Percentiles rank a stretch among this genome's conserved stretches.
Conservation (phyloP, 2,329 filamentous ascomycete species). For the Scedosporium minutisporum region DNA sequence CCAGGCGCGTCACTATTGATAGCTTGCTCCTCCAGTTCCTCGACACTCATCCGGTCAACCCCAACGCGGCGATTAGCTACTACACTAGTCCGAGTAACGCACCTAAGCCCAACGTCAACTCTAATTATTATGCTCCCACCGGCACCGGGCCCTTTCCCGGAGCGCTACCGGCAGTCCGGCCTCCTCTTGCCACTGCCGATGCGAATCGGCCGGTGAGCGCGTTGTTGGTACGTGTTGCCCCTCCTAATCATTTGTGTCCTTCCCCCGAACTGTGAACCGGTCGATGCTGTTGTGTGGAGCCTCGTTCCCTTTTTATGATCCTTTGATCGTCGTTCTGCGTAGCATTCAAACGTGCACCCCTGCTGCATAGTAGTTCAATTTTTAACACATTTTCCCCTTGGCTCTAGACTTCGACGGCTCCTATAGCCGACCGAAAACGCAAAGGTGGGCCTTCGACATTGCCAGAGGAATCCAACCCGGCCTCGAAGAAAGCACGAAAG, state of each 20-base stretch:
- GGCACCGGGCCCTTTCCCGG: neutral
- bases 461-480: conserved; percentile 14
- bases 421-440: conserved; percentile 13
- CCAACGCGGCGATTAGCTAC: neutral
- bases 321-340: neutral
- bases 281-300: neutral
- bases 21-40: conserved; percentile 3
- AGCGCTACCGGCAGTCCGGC: neutral
- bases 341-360: neutral
- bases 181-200: neutral
- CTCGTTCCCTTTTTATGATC: neutral
- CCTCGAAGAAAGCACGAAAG: conserved; percentile 14
- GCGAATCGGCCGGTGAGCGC: neutral
- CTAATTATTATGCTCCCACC: neutral
- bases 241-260: neutral
- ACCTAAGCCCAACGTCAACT: neutral
- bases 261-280: neutral
- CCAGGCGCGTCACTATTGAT: conserved; percentile 1
- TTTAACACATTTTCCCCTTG: neutral
- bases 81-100: neutral
- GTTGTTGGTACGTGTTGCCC: neutral
- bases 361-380: neutral
- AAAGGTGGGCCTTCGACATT: conserved; percentile 17
- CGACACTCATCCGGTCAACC: conserved; percentile 1
- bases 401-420: neutral